Base-by-base conservation (phyloP, 1,139 yeast species). In the Entelexis paramagnoliae region DNA sequence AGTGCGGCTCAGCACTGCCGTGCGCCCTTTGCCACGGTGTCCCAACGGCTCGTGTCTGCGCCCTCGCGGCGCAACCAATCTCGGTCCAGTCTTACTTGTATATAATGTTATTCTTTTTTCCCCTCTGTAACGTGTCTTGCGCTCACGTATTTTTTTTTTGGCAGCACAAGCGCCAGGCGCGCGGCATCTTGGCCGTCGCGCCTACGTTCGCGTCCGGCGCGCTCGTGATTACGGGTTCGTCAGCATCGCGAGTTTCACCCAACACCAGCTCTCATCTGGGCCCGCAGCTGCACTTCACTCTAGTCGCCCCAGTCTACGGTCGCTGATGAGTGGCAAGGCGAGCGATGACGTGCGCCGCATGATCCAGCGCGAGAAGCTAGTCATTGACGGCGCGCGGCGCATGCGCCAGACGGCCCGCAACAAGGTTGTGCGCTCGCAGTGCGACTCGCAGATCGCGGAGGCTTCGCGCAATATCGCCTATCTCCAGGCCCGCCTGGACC, bases 391-490 rank as follows among this genome's bases (percentile, higher is more conserved):
- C 51, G 91, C 94, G 55, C 81, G 83, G 55, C 76, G 83, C 55
- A 73, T 91, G 69, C 82, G 86, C 65, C 80, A 79, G 64, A 81
- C 80, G 58, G 86, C 97, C 20, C 68, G 73, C 58, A 91, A 91
- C 67, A 73, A 82, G 20, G 80, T 78, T 58, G 96, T 89, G 48
- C 88, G 89, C 61, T 95, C 87, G 64, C 80, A 84, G 65, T 89
- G 97, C 72, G 89, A 87, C 67, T 81, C 89, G 35, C 87, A 83
- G 62, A 88, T 91, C 60, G 74, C 93, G 57, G 97, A 91, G 62
- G 89, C 96, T 2, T 89, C 87, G 63, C 81, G 86, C 58, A 89
- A 89, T 68, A 84, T 91, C 59, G 91, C 86, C 60, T 91, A 89
- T 62, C 75, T 91, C 57, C 84, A 83, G 63, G 86, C 85, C 54